Base-by-base conservation (phyloP, 345 rosid genomes). In the Salix viminalis region DNA sequence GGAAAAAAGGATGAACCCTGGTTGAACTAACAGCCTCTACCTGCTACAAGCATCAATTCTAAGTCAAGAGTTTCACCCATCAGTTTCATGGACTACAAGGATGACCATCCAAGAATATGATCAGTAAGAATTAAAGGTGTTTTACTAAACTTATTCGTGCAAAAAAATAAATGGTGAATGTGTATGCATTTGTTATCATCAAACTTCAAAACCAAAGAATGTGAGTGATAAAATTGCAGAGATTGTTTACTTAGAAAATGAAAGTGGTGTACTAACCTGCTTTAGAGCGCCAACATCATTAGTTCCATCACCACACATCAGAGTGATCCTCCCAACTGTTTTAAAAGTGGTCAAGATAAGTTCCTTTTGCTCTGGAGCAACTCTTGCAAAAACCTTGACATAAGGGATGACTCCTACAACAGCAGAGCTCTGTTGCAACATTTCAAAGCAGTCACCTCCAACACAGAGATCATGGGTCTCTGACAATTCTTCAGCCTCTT, bases 211-310 rank as follows among this genome's bases (percentile, higher is more conserved):
- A 36, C 21, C 70, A 36, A 28, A 67, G 70, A 36, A 48, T 4
- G 41, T 14, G 54, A 39, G 16, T 16, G 39, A 8, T 7, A 12
- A 18, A 24, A 50, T 42, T 50, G 12, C 14, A 34, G 7, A 1
- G 36, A 42, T 4, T 48, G n/a, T 28, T 19, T 15, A 58, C 58
- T 19, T n/a, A 19, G 2, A 7, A 52, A 65, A 42, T 18, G 62
- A 18, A 24, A 32, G 6, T 6, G 15, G 13, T 50, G 23, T 48
- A 65, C 23, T 3, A 84, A 94, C 99, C 98, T 96, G 98, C 86
- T 96, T 96, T 82, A 96, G 79, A 77, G 99, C 99, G 78, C 99
- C 99, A n/a, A 96, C 99, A 76, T 96, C 99, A 89, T 96, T 96
- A 56, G 99, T 96, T 39, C 99, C 99, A 77, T 96, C 99, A 18